Percentiles rank a stretch among this genome's conserved stretches.
Conservation (phyloP, 352 stramenopile species). For the Aphanomyces euteiches region DNA sequence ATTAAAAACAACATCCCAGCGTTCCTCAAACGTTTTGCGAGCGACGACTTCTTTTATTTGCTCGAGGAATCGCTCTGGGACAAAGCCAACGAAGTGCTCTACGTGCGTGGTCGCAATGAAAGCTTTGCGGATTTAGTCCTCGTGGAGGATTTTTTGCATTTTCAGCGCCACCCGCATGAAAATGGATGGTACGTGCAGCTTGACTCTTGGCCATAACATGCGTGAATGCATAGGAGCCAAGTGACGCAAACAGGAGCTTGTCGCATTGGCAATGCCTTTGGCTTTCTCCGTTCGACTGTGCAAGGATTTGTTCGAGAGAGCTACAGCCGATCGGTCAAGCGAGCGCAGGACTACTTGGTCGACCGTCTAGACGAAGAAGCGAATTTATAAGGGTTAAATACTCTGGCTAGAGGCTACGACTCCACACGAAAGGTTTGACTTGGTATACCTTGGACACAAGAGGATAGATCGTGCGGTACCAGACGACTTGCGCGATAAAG, state of each 20-base stretch:
- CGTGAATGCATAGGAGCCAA: constrained; percentile 44
- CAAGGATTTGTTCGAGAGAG: constrained; percentile 64
- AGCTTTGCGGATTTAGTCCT: constrained; percentile 65
- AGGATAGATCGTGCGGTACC: not conserved
- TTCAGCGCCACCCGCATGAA: constrained; percentile 41
- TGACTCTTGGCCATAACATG: not conserved
- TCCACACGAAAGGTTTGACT: not conserved
- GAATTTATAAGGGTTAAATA: constrained; percentile 25
- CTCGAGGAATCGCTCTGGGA: constrained; percentile 73
- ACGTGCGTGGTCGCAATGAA: constrained; percentile 71
- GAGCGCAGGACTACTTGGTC: constrained; percentile 55
- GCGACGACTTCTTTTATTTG: constrained; percentile 66
- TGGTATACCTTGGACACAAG: not conserved
- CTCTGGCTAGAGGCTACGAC: constrained; percentile 33
- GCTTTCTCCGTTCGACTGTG: constrained; percentile 71
- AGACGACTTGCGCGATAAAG: not conserved
- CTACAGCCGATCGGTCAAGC: constrained; percentile 62
- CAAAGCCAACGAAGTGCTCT: constrained; percentile 69
- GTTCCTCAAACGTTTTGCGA: constrained; percentile 75
- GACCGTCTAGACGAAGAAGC: constrained; percentile 57
- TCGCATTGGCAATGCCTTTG: constrained; percentile 70
- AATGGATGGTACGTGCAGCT: constrained; percentile 41
- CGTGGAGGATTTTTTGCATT: constrained; percentile 70
- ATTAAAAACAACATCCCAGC: constrained; percentile 58
- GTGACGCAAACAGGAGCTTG: constrained; percentile 64